Evolutionary conservation across 192 early-diverging fungal genomes (phyloP).

Genomic region (Phlyctochytrium arcticum): DNA sequence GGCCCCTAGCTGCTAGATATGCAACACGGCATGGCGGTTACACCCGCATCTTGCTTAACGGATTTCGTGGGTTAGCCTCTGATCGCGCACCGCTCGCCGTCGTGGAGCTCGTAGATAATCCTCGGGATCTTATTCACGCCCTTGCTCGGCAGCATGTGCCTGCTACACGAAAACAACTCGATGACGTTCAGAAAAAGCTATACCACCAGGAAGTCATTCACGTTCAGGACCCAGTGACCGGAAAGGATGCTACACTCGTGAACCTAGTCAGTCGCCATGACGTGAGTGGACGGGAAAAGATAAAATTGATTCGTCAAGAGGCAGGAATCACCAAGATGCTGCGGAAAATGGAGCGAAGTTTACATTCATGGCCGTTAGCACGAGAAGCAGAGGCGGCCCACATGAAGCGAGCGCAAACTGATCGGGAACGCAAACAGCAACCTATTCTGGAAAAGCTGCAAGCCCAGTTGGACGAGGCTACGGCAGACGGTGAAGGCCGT

Average conservation of each 20-base stretch:
- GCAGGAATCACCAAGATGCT: constrained; percentile 25
- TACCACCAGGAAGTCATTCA: constrained; percentile 27
- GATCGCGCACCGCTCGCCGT: constrained; percentile 87
- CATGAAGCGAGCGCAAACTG: neutral
- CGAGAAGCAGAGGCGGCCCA: constrained; percentile 21
- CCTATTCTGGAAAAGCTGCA: constrained; percentile 4
- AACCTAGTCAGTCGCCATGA: constrained; percentile 25
- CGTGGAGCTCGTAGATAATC: constrained; percentile 86
- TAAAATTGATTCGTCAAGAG: constrained; percentile 31
- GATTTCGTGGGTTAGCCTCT: constrained; percentile 58
- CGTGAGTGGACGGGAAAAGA: constrained; percentile 27
- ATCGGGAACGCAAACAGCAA: neutral
- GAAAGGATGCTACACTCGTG: constrained; percentile 2
- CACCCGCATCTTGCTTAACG: constrained; percentile 79
- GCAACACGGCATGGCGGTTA: constrained; percentile 76
- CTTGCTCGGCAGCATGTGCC: constrained; percentile 25
- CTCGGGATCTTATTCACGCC: constrained; percentile 57
- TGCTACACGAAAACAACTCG: constrained; percentile 28
- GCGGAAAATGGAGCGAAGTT: constrained; percentile 27
- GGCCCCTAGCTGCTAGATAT: constrained; percentile 80
- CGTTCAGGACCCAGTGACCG: constrained; percentile 38
- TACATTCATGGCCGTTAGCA: constrained; percentile 26
- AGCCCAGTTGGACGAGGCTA: constrained; percentile 1
- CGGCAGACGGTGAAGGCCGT: neutral
- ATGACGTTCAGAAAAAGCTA: constrained; percentile 18